Conservation (phyloP, 2,329 filamentous ascomycete species). For the Colletotrichum tanaceti region DNA sequence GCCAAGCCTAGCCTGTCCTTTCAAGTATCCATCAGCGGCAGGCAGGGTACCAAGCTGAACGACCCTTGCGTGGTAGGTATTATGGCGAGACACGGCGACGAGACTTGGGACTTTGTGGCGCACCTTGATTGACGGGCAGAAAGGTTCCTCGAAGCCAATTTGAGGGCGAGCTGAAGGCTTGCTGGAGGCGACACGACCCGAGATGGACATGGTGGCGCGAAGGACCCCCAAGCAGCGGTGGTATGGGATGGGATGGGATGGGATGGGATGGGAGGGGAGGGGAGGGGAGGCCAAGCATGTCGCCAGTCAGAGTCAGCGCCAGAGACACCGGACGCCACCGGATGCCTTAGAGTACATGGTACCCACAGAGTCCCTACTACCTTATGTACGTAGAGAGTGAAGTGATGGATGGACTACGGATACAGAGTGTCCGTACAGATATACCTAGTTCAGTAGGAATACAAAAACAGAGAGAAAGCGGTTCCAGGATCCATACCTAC, state of each 20-base stretch:
- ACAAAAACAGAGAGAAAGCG: too few relatives aligned
- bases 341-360: too few relatives aligned
- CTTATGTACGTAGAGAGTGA: too few relatives aligned
- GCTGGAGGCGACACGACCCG: neutral
- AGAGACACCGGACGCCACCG: neutral
- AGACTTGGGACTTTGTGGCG: neutral
- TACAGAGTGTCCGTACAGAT: too few relatives aligned
- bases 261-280: conserved; percentile 1
- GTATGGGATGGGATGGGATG: neutral
- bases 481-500: too few relatives aligned
- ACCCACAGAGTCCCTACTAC: too few relatives aligned
- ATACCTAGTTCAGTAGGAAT: too few relatives aligned
- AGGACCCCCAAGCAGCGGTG: neutral
- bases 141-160: neutral
- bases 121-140: neutral
- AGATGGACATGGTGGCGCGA: neutral
- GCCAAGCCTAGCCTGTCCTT: too few relatives aligned
- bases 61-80: conserved; percentile 3
- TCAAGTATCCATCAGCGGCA: neutral
- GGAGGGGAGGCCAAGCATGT: neutral
- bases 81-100: neutral
- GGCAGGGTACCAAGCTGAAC: neutral
- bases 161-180: neutral
- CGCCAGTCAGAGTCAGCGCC: neutral
- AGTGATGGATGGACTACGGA: too few relatives aligned